Percentiles rank a stretch among this genome's conserved stretches.
phyloP scores from a whole-genome alignment of 179 eudicot genomes.

The Silene coronaria region DNA sequence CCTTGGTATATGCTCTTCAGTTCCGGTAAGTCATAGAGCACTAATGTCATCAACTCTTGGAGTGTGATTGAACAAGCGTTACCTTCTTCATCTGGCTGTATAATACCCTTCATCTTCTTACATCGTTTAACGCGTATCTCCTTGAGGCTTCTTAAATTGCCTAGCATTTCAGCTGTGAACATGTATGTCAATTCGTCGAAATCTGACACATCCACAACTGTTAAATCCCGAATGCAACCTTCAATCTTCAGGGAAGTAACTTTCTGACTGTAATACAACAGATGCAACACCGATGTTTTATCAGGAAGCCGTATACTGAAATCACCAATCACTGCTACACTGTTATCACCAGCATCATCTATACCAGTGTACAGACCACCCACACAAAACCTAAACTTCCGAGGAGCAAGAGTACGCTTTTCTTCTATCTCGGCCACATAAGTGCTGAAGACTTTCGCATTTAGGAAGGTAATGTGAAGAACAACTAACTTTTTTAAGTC shows the following conservation, averaged over 20 bases:
- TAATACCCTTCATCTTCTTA: slow-evolving; percentile 17
- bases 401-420: slow-evolving; percentile 9
- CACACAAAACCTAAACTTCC: slow-evolving; percentile 24
- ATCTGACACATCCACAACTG: slow-evolving; percentile 20
- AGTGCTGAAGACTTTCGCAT: slow-evolving; percentile 22
- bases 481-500: slow-evolving; percentile 19
- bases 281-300: slow-evolving; percentile 23
- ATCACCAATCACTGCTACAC: slow-evolving; percentile 27
- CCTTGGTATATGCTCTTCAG: slow-evolving; percentile 24
- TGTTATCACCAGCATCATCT: slow-evolving; percentile 21
- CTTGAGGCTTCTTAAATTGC: slow-evolving; percentile 19
- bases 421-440: slow-evolving; percentile 20
- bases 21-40: slow-evolving; percentile 24
- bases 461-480: slow-evolving; percentile 30
- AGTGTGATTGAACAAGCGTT: slow-evolving; percentile 22
- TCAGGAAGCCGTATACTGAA: slow-evolving; percentile 21
- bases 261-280: slow-evolving; percentile 18
- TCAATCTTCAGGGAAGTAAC: slow-evolving; percentile 21
- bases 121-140: slow-evolving; percentile 29
- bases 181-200: slow-evolving; percentile 20
- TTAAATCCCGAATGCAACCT: slow-evolving; percentile 23
- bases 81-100: slow-evolving; percentile 28
- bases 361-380: slow-evolving; percentile 25
- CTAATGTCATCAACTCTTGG: slow-evolving; percentile 11
- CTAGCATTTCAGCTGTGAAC: slow-evolving; percentile 26